These are phyloP conservation scores for Podospora pseudoanserina DNA, from an alignment of 495 filamentous ascomycete genomes.

Conservation along the genomic window DNA sequence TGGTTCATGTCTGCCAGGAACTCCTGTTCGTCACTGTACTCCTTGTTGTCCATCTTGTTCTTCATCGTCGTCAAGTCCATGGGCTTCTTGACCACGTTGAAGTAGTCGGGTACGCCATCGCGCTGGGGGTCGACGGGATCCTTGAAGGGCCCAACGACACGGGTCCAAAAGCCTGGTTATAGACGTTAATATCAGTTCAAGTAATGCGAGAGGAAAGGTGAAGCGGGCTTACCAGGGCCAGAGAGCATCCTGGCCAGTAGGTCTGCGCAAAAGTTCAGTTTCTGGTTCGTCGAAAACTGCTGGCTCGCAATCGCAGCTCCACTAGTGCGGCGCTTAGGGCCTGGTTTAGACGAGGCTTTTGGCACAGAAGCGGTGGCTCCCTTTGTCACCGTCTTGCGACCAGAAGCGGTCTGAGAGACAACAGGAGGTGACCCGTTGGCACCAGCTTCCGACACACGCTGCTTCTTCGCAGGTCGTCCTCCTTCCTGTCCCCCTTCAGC, in stretches of 20 bases:
- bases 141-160: constrained; percentile 50
- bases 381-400: constrained; percentile 21
- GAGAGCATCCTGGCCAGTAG: constrained; percentile 52
- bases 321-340: constrained; percentile 30
- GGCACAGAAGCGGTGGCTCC: constrained; percentile 25
- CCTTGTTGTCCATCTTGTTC: constrained; percentile 43
- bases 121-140: constrained; percentile 43
- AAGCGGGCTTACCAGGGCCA: constrained; percentile 44
- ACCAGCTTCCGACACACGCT: constrained; percentile 32
- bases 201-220: background rate
- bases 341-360: constrained; percentile 26
- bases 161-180: constrained; percentile 52
- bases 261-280: constrained; percentile 50
- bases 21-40: constrained; percentile 42
- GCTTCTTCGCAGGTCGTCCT: constrained; percentile 35
- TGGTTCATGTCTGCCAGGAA: constrained; percentile 47
- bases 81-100: constrained; percentile 43
- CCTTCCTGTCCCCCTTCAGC: constrained; percentile 21
- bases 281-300: constrained; percentile 40
- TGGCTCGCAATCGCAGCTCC: constrained; percentile 18
- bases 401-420: constrained; percentile 2
- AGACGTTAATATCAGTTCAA: background rate
- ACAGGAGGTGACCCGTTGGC: constrained; percentile 20
- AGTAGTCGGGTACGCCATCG: constrained; percentile 48
- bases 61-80: constrained; percentile 52